Conservation (phyloP, 2,329 filamentous ascomycete species). For the Verticillium albo-atrum region DNA sequence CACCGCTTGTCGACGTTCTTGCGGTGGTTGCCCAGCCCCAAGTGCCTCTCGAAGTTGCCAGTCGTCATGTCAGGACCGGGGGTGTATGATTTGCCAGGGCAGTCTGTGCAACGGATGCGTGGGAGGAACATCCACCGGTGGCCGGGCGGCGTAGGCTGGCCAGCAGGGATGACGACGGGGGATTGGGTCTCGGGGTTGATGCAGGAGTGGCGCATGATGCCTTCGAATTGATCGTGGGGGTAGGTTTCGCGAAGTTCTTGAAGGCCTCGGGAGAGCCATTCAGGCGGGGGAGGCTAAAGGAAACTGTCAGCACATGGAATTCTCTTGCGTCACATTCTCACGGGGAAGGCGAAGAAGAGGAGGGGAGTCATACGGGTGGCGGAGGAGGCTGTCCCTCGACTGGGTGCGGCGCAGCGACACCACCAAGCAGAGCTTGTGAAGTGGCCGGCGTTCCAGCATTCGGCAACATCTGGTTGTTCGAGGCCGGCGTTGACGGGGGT, state of each 20-base stretch:
- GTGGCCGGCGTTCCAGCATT: conserved; percentile 34
- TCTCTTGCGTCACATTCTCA: background rate
- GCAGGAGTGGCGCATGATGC: conserved; percentile 83
- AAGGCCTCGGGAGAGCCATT: conserved; percentile 78
- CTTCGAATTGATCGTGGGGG: conserved; percentile 80
- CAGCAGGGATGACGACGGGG: conserved; percentile 48
- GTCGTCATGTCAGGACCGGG: conserved; percentile 81
- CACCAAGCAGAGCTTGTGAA: conserved; percentile 42
- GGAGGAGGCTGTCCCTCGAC: conserved; percentile 51
- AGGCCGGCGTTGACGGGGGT: conserved; percentile 31
- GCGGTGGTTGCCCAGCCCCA: conserved; percentile 78
- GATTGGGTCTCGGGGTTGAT: conserved; percentile 68
- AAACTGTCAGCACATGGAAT: conserved; percentile 3
- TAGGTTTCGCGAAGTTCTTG: conserved; percentile 65
- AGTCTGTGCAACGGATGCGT: conserved; percentile 86
- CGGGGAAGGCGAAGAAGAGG: background rate
- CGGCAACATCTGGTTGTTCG: conserved; percentile 10
- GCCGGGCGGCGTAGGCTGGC: conserved; percentile 52
- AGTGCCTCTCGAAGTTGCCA: conserved; percentile 87
- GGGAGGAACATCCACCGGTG: conserved; percentile 81
- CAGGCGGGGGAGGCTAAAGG: conserved; percentile 72
- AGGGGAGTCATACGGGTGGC: conserved; percentile 41
- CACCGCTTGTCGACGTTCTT: conserved; percentile 52
- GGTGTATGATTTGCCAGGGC: conserved; percentile 90
- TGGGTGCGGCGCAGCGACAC: conserved; percentile 63